Conservation (phyloP, 371 early-diverging fungal genomes). For the Rhizopus arrhizus region DNA sequence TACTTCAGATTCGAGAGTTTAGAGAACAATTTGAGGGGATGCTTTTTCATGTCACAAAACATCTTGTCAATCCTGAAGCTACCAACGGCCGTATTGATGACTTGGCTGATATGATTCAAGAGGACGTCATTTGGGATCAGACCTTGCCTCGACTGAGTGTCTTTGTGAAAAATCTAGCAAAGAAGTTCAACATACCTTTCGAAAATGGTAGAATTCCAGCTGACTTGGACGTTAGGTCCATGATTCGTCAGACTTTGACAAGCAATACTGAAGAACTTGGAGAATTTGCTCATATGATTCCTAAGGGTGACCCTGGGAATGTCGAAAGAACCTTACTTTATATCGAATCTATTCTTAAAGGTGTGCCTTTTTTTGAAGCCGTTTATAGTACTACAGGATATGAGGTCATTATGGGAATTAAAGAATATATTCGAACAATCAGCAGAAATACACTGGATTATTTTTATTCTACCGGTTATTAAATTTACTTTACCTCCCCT, state of each 20-base stretch:
- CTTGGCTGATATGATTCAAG: conserved; percentile 15
- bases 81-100: conserved; percentile 27
- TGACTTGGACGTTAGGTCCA: not conserved
- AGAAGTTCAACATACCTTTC: not conserved
- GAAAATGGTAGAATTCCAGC: conserved; percentile 3
- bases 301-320: conserved; percentile 4
- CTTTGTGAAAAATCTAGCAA: not conserved
- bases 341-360: not conserved
- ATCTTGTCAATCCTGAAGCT: conserved; percentile 11
- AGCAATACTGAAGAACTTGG: not conserved
- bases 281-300: not conserved
- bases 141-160: conserved; percentile 7
- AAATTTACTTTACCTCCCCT: too few relatives aligned
- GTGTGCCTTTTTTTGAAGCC: conserved; percentile 11
- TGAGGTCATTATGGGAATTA: conserved; percentile 19
- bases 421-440: conserved; percentile 14
- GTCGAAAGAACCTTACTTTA: not conserved
- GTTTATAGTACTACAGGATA: conserved; percentile 28
- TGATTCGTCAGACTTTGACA: not conserved
- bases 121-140: conserved; percentile 29
- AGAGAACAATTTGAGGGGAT: conserved; percentile 17
- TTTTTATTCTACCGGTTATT: too few relatives aligned
- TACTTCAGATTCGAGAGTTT: conserved; percentile 7
- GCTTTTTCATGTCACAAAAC: conserved; percentile 12
- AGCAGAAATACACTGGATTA: not conserved